phyloP scores from a whole-genome alignment of 345 rosid genomes.

The Heritiera littoralis region DNA sequence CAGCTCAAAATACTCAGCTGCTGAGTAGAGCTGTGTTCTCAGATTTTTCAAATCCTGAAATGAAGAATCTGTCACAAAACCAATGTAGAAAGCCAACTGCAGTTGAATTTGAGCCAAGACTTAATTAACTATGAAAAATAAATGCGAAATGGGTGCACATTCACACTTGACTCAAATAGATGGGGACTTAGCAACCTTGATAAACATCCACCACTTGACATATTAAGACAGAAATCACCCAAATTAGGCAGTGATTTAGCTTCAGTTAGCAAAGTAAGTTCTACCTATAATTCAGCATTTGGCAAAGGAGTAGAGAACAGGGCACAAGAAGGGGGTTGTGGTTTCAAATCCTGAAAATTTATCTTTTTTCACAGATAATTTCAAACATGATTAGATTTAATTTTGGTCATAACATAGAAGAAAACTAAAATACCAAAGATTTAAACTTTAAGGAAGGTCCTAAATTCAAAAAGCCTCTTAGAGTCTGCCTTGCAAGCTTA shows the following conservation, averaged over 20 bases:
- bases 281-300: neutral
- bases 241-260: neutral
- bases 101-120: neutral
- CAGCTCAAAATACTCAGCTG: conserved; percentile 90
- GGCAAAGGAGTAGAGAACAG: neutral
- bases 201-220: neutral
- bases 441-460: neutral
- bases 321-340: conserved; percentile 3
- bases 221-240: neutral
- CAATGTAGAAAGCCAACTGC: neutral
- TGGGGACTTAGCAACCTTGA: neutral
- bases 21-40: conserved; percentile 84
- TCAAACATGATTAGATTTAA: too few species aligned
- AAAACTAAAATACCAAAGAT: neutral
- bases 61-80: neutral
- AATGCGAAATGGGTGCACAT: neutral
- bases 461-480: neutral
- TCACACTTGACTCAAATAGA: neutral
- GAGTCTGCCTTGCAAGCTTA: neutral
- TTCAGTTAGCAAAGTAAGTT: neutral
- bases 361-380: neutral
- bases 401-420: neutral
- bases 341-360: neutral
- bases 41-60: conserved; percentile 82
- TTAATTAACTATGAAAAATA: neutral